These are phyloP conservation scores for Fulvia fulva DNA, from an alignment of 2,329 filamentous ascomycete genomes.

Conservation along the genomic window DNA sequence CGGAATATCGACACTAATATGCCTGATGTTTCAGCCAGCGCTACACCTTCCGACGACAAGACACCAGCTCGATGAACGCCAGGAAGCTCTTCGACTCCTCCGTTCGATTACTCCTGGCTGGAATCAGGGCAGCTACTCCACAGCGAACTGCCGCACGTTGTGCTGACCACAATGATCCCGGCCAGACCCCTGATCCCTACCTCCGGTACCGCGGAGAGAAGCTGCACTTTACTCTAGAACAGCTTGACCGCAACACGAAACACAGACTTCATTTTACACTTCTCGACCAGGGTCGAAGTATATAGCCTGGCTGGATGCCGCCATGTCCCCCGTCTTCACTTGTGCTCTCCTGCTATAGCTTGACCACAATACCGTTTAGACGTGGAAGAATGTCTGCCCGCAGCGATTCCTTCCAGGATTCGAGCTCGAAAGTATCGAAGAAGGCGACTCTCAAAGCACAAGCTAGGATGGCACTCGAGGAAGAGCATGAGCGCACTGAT, in stretches of 20 bases:
- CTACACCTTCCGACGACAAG: neutral
- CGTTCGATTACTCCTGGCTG: too few relatives aligned
- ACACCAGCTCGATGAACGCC: neutral
- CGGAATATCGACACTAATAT: neutral
- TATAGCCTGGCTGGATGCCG: neutral
- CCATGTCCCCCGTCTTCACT: neutral
- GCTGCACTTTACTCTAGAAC: neutral
- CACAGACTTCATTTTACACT: neutral
- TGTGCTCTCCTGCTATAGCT: neutral
- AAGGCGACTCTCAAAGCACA: neutral
- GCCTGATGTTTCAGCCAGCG: neutral
- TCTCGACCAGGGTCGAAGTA: neutral
- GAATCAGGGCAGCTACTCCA: neutral
- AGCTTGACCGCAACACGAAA: neutral
- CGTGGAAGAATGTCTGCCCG: neutral
- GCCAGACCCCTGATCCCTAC: neutral
- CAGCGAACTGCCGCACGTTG: neutral
- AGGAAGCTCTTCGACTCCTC: too few relatives aligned
- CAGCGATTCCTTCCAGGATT: neutral
- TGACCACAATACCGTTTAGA: neutral
- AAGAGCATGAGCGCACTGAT: neutral
- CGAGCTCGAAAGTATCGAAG: neutral
- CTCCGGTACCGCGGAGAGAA: neutral
- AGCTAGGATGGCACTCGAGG: neutral
- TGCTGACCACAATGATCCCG: neutral